Evolutionary conservation across 306 rosid genomes (phyloP), one percentile per base, ranked within the genome.

Genomic region (Canavalia gladiata): DNA sequence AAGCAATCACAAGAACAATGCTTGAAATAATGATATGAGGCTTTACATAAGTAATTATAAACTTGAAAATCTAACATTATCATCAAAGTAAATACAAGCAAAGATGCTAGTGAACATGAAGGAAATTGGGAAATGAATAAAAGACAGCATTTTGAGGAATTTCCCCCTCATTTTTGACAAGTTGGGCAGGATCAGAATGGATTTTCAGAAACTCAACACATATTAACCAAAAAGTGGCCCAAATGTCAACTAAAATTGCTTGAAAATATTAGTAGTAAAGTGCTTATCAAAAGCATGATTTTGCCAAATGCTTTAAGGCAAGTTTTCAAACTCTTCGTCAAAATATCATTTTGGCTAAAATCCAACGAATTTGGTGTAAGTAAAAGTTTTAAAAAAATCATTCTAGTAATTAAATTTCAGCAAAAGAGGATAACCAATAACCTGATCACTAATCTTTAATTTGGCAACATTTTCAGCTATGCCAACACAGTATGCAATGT

Each of bases 261-360:
- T 33, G 62, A 51, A 33, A 51, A 18, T 18, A 18, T 18, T 18
- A 18, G 62, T 7, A 4, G 56, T 9, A 50, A 50, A 4, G 25
- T 11, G 18, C 30, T 72, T n/a, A 52, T 34, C 34, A 18, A 72
- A 13, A 55, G 67, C 67, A 6, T 29, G 29, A 43, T 51, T 50
- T 72, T 33, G 7, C 62, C 25, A 18, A 18, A 18, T 13, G 30
- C 6, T 12, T 2, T 3, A 50, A 7, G 30, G 49, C 31, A 73
- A 55, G 75, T 5, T 73, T 73, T 73, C 37, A 30, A 47, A 46
- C 12, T 13, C 31, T 52, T 49, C 47, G 31, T 59, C 58, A 70
- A 30, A 47, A 30, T 47, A 46, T 6, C 25, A 47, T 30, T 46
- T 10, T 46, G 43, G 30, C 29, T 6, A 69, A 29, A 68, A 69